Evolutionary conservation across 2,329 filamentous ascomycete species (phyloP).

Genomic region (Xylariaceae sp.): DNA sequence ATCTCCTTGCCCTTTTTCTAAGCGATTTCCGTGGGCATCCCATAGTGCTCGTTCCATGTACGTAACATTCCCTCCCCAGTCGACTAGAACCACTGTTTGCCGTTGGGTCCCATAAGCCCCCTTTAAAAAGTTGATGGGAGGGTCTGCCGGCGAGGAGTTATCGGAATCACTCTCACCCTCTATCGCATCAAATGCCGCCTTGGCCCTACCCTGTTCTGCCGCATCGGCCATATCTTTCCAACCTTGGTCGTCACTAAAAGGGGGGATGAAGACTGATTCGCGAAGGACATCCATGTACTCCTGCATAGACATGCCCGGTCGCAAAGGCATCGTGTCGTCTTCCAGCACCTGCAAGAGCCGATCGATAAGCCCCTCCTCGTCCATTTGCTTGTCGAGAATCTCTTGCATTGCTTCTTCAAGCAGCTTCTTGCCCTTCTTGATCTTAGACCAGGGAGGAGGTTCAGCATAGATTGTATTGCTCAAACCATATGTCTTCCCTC

Average conservation of each 20-base stretch:
- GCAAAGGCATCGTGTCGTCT: slow-evolving; percentile 49
- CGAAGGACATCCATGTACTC: slow-evolving; percentile 50
- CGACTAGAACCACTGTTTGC: slow-evolving; percentile 57
- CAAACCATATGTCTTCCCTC: slow-evolving; percentile 51
- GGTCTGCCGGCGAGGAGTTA: slow-evolving; percentile 37
- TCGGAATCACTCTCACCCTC: slow-evolving; percentile 36
- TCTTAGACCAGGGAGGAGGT: slow-evolving; percentile 55
- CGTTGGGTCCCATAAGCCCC: slow-evolving; percentile 62
- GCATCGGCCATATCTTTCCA: slow-evolving; percentile 41
- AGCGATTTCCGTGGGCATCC: slow-evolving; percentile 51
- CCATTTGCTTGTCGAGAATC: slow-evolving; percentile 33
- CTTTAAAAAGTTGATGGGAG: slow-evolving; percentile 44
- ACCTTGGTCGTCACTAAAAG: slow-evolving; percentile 47
- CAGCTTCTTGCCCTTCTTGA: slow-evolving; percentile 47
- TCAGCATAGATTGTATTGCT: slow-evolving; percentile 58
- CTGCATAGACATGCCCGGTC: slow-evolving; percentile 43
- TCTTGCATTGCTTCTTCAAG: slow-evolving; percentile 40
- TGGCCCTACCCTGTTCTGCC: slow-evolving; percentile 35
- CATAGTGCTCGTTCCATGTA: slow-evolving; percentile 56
- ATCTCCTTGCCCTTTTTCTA: slow-evolving; percentile 52
- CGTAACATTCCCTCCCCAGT: slow-evolving; percentile 57
- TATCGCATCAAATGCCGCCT: slow-evolving; percentile 35
- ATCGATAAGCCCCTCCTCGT: slow-evolving; percentile 46
- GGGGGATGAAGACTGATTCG: slow-evolving; percentile 57
- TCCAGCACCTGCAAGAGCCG: slow-evolving; percentile 52